Evolutionary conservation across 2,329 filamentous ascomycete genomes (phyloP).

Genomic region (Cadophora gregata): DNA sequence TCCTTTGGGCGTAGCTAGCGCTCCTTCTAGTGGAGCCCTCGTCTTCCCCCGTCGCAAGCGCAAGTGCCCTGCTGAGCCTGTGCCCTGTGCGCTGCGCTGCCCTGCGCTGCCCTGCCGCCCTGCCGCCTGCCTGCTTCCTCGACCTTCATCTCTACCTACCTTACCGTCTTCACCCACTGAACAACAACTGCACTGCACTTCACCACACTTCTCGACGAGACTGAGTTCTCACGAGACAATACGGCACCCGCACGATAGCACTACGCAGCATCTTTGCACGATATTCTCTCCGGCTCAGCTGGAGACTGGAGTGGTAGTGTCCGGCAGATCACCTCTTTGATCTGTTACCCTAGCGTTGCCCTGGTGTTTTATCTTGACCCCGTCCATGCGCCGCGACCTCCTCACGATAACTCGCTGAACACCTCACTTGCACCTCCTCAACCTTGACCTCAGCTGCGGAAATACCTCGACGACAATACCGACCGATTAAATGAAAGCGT

Average conservation of each 20-base stretch:
- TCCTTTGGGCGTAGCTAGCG: background rate
- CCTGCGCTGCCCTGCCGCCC: no score
- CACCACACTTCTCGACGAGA: background rate
- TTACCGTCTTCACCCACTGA: background rate
- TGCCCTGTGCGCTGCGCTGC: background rate
- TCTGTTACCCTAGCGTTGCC: conserved; percentile 4
- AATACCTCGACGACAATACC: background rate
- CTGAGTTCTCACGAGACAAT: background rate
- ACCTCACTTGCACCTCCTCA: background rate
- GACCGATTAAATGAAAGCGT: background rate
- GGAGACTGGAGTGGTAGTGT: background rate
- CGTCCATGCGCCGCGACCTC: conserved; percentile 2
- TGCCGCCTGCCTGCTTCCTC: background rate
- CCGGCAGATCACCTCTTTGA: background rate
- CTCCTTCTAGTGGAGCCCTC: background rate
- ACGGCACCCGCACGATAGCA: background rate
- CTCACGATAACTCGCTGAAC: conserved; percentile 2
- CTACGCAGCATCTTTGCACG: background rate
- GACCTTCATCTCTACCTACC: background rate
- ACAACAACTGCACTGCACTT: background rate
- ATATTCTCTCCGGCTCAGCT: background rate
- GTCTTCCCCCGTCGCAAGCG: background rate
- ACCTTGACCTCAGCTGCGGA: background rate
- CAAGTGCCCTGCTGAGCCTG: background rate
- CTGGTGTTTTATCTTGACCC: conserved; percentile 1